Evolutionary conservation across 345 rosid species (phyloP), one percentile per base, ranked within the genome.

Genomic region (Moringa oleifera): DNA sequence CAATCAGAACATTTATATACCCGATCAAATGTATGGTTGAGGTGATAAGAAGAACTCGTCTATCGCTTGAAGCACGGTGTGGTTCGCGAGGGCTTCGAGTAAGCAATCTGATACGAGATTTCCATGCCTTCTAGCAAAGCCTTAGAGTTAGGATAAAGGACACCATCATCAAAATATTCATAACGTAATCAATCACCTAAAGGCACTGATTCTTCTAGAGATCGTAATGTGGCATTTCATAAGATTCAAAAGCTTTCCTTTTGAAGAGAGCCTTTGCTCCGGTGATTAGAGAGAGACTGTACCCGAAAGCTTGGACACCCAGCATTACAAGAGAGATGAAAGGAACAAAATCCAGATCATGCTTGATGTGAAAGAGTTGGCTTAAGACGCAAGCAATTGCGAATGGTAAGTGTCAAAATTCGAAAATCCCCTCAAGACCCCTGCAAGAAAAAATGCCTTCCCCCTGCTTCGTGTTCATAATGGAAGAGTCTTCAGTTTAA

Each of bases 291-390:
- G n/a, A n/a, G n/a, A n/a, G n/a, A 70, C 94, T 78, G 62, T 85
- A 86, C 25, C 98, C 96, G 0, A 91, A 75, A 53, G 88, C 98
- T 75, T 91, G 98, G 72, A 81, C 86, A 16, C 96, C 96, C 0
- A 91, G 80, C 91, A 86, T 86, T 37, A 91, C 98, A 61, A 91
- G 84, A 31, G 96, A 91, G 33, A 85, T 67, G 57, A 80, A 86
- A 49, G 90, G 79, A 64, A 80, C 62, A 24, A 76, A 74, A 20
- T 79, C 89, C 17, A 56, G 50, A 17, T 65, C 77, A 49, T 77
- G 78, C 53, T 79, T 70, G 46, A 83, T 18, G 76, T 86, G 82
- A 67, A 85, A 75, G 5, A 91, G 68, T 66, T 86, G 98, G 69
- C 89, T 81, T 12, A 75, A 67, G 52, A 91, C 85, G 80, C 87